Base-by-base conservation (phyloP, 306 rosid genomes). In the Quercus agrifolia region DNA sequence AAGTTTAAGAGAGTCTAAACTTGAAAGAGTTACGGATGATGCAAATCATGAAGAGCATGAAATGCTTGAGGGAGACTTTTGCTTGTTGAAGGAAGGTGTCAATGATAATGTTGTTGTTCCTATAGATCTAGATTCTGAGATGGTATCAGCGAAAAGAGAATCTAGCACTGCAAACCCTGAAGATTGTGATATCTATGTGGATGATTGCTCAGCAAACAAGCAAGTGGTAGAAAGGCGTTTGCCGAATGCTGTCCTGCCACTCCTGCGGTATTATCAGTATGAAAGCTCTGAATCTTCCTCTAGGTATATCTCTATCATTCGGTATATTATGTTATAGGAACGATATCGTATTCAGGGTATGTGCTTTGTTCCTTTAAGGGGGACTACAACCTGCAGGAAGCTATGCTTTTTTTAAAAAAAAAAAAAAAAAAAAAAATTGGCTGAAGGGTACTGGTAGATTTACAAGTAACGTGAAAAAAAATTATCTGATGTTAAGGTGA, bases 251-350 rank as follows among this genome's bases (percentile, higher is more conserved):
- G 90, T 93, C 79, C 80, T 91, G 56, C 98, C 99, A 52, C 93
- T 93, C 74, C 86, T 96, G 82, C 97, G 98, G 38, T 56, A 83
- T 83, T 84, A 77, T 88, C 99, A 96, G 79, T 93, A 93, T 82
- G 99, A 93, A 91, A 96, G 99, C 85, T 96, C 99, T 66, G 99
- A 96, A 66, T 93, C 99, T 77, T 93, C 99, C 78, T 89, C 92
- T 81, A 96, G 99, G 99, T 96, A 90, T 49, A 79, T 73, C 64
- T 56, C 86, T n/a, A 54, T 80, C 77, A 12, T 77, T 74, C 71
- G 4, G 75, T 57, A 69, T 77, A 56, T 79, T 71, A 8, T 33
- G 52, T 68, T 6, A 68, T 68, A n/a, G 52, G 72, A 49, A 68
- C 9, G 4, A 33, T 19, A 68, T 15, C 52, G 35, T 25, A 35